Evolutionary conservation across 148 eudicot species (phyloP), one percentile per base, ranked within the genome.

Genomic region (Chenopodium formosanum): DNA sequence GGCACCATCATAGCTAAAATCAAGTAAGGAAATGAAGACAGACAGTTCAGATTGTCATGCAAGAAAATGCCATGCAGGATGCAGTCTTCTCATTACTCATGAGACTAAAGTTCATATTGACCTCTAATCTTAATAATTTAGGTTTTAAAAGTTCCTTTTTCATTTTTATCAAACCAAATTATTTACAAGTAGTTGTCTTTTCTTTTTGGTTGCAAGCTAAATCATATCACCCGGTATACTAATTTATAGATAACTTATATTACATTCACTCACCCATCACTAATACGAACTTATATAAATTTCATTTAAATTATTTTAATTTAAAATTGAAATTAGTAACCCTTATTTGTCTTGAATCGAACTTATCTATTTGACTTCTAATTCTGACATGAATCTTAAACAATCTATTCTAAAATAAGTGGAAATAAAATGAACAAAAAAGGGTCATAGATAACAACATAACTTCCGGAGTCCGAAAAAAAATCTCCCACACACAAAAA

Each of bases 1-100:
- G 82, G 66, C 63, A 80, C 27, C 63, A 80, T 73, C 60, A 63
- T 80, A 20, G 72, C 52, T 44, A 22, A 46, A 62, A 73, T 62
- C 46, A 73, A 63, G 78, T 73, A 29, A 72, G 20, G 53, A 73
- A 70, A 70, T 70, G 8, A 60, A 23, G 10, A 32, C n/a, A 31
- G 25, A 80, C 82, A 79, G 8, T 58, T 53, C 64, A 78, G 58
- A 29, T 52, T 67, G 66, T n/a, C 9, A 34, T 62, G 52, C 60
- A 69, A 52, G 81, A 79, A 17, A 2, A 9, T 17, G 81, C 23
- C 72, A 67, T 44, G 75, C 75, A 70, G 75, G 75, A 40, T 44
- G 16, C 44, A 40, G 29, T 71, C 53, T 19, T 71, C 7, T 71
- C 75, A 40, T 40, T 6, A 40, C 44, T 40, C 44, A 71, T 16